Evolutionary conservation across 192 early-diverging fungal genomes (phyloP), one percentile per base, ranked within the genome.

Genomic region (Endogone sp.): DNA sequence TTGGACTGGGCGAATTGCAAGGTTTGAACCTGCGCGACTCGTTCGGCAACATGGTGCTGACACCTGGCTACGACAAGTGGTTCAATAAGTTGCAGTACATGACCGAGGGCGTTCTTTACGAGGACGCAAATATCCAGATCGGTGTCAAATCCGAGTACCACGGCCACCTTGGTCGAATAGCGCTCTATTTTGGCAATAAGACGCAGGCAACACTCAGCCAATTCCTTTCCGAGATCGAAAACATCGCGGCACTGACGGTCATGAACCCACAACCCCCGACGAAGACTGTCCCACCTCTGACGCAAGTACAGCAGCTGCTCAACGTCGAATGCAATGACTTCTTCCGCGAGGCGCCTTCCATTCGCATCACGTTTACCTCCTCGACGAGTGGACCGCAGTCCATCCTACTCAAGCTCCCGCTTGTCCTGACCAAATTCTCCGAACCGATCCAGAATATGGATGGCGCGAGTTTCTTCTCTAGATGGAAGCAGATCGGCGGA

Each of bases 401-500:
- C 0, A 69, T 93, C 11, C 85, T 87, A 65, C 77, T 98, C 29
- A 84, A 86, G 32, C 65, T 98, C 49, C 98, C 98, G 0, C 81
- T 98, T 10, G 81, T 86, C 6, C 68, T 94, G 25, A 82, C 89
- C 21, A 96, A 98, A 66, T 99, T 99, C 69, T 84, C 95, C 69
- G 90, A 93, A 27, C 90, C 91, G 2, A 91, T 95, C 13, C 77
- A 81, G 44, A 80, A 75, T 11, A 86, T 99, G 59, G 70, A 87
- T 25, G 85, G 90, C 4, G 29, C 70, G 8, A 92, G 93, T 69
- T 99, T 96, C 74, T 95, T 99, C 70, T 75, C 80, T 11, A 83
- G 97, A 22, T 99, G 98, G 98, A 90, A 90, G 74, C 97, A 98
- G 80, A 91, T 99, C 76, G 95, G 95, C 27, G 95, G 93, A 0